These are phyloP conservation scores for Petrea volubilis DNA, from an alignment of 257 asterid species.

Conservation along the genomic window DNA sequence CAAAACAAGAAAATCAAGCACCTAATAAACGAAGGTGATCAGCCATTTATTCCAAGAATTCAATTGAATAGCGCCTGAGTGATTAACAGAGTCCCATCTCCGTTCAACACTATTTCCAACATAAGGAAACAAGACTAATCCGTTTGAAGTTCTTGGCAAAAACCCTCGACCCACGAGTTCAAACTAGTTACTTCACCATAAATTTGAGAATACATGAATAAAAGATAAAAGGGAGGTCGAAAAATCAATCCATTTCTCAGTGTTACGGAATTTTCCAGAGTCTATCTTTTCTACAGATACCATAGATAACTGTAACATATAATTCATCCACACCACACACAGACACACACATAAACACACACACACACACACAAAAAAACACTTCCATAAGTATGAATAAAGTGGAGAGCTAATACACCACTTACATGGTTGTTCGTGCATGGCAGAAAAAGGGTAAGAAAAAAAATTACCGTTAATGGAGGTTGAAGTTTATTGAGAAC, in stretches of 20 bases:
- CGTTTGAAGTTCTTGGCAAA: not conserved
- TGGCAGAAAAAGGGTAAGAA: not conserved
- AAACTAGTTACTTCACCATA: not conserved
- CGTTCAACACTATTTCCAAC: not conserved
- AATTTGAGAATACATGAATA: not conserved
- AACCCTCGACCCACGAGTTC: not conserved
- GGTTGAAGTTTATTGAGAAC: not conserved
- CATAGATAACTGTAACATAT: not conserved
- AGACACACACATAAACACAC: no score
- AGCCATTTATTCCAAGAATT: not conserved
- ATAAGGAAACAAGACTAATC: not conserved
- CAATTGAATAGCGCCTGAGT: not conserved
- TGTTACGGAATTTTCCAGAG: not conserved
- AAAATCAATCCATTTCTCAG: not conserved
- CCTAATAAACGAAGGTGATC: not conserved
- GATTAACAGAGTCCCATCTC: not conserved
- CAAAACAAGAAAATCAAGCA: not conserved
- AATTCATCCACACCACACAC: no score
- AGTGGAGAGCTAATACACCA: not conserved
- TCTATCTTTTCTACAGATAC: not conserved
- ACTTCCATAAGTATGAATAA: not conserved
- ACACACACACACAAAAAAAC: not conserved
- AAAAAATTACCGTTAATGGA: not conserved
- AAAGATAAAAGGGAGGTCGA: not conserved
- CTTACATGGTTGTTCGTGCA: not conserved